Evolutionary conservation across 768 basidiomycete species (phyloP).

Genomic region (Chalciporus chontae): DNA sequence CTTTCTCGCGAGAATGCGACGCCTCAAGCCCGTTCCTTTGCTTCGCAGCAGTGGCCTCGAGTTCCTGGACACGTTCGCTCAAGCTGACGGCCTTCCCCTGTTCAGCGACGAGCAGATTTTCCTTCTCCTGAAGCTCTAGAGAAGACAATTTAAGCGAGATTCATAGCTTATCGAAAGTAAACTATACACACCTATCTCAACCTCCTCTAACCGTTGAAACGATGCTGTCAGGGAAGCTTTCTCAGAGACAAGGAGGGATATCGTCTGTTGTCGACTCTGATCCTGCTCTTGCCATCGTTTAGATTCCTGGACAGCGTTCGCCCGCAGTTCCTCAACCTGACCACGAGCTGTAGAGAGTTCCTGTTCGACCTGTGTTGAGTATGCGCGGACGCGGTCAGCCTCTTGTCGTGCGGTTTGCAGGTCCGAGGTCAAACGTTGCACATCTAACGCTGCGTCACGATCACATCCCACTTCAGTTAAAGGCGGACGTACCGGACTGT

Average conservation of each 20-base stretch:
- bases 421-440: constrained; percentile 18
- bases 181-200: constrained; percentile 67
- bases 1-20: constrained; percentile 45
- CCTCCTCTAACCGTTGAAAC: constrained; percentile 52
- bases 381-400: constrained; percentile 6
- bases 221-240: constrained; percentile 59
- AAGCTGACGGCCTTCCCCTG: constrained; percentile 38
- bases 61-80: constrained; percentile 38
- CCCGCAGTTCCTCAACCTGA: constrained; percentile 19
- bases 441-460: constrained; percentile 21
- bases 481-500: constrained; percentile 19
- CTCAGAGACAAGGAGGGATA: constrained; percentile 73
- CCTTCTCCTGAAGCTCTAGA: constrained; percentile 44
- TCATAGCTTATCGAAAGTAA: background rate
- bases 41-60: constrained; percentile 39
- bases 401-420: constrained; percentile 15
- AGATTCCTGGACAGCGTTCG: constrained; percentile 10
- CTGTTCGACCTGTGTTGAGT: constrained; percentile 15
- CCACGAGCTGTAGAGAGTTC: constrained; percentile 19
- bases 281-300: constrained; percentile 30
- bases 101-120: constrained; percentile 41
- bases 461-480: constrained; percentile 26
- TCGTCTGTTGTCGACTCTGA: constrained; percentile 67
- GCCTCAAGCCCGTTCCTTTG: constrained; percentile 41
- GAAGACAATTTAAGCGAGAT: constrained; percentile 1